Evolutionary conservation across 2,329 filamentous ascomycete species (phyloP).

Genomic region (Phaeosphaeriaceae sp.): DNA sequence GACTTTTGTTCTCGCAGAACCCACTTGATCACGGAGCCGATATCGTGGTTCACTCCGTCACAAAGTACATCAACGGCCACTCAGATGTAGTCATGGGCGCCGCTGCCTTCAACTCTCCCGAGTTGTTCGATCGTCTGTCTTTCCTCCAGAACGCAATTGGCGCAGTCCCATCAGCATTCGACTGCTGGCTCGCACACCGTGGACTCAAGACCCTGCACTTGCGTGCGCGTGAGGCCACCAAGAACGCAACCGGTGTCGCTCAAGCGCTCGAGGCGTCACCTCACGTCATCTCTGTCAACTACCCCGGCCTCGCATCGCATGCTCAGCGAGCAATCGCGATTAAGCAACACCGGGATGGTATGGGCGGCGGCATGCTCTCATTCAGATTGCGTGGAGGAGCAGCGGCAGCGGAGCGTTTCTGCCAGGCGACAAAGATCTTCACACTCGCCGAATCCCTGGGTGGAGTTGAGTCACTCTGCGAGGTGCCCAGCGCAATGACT

Average conservation of each 20-base stretch:
- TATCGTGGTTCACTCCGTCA: slow-evolving; percentile 95
- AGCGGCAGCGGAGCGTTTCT: slow-evolving; percentile 88
- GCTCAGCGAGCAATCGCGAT: slow-evolving; percentile 82
- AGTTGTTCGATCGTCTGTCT: slow-evolving; percentile 75
- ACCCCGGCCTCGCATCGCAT: slow-evolving; percentile 89
- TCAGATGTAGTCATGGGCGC: slow-evolving; percentile 97
- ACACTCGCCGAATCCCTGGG: slow-evolving; percentile 92
- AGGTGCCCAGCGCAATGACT: slow-evolving; percentile 95
- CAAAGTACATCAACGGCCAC: slow-evolving; percentile 99
- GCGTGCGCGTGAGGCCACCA: slow-evolving; percentile 82
- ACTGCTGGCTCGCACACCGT: slow-evolving; percentile 97
- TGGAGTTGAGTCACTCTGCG: slow-evolving; percentile 88
- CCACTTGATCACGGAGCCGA: slow-evolving; percentile 94
- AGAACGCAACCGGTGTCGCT: slow-evolving; percentile 82
- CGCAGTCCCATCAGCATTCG: slow-evolving; percentile 91
- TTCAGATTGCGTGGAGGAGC: slow-evolving; percentile 92
- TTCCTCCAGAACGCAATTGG: slow-evolving; percentile 99
- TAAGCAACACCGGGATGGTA: slow-evolving; percentile 90
- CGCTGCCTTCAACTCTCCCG: slow-evolving; percentile 89
- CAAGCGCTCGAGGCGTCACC: slow-evolving; percentile 78
- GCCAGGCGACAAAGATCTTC: slow-evolving; percentile 86
- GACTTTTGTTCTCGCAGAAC: slow-evolving; percentile 60
- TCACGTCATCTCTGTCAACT: slow-evolving; percentile 89
- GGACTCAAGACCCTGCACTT: slow-evolving; percentile 97
- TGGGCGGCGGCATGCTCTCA: slow-evolving; percentile 96